Conservation (phyloP, 768 basidiomycete species). For the Epithele typhae region DNA sequence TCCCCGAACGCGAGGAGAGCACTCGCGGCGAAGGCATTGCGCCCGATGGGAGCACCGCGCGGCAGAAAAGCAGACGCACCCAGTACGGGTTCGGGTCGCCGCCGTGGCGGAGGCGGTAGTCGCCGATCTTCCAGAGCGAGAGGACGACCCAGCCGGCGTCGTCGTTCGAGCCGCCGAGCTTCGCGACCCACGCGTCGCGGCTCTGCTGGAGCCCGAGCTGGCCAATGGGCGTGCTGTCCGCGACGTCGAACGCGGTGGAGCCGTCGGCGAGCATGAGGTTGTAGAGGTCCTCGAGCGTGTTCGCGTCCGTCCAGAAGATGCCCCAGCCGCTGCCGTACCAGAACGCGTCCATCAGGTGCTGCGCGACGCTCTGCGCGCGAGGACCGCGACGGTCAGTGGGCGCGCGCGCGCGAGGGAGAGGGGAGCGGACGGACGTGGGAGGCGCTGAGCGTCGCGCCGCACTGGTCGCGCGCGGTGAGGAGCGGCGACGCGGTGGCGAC, state of each 20-base stretch:
- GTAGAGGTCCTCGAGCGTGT: conserved; percentile 52
- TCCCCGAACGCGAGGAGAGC: too few species aligned
- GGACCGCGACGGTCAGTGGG: not conserved
- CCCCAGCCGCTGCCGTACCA: conserved; percentile 47
- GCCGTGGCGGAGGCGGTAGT: conserved; percentile 44
- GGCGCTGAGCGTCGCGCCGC: conserved; percentile 3
- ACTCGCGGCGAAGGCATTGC: too few species aligned
- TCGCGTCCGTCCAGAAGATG: conserved; percentile 57
- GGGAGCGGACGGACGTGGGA: not conserved
- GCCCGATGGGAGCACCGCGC: too few species aligned
- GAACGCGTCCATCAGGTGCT: conserved; percentile 31
- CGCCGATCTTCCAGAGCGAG: conserved; percentile 54
- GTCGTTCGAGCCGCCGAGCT: conserved; percentile 47
- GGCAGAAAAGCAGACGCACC: conserved; percentile 6
- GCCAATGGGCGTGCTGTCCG: conserved; percentile 44
- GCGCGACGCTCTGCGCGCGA: conserved; percentile 20
- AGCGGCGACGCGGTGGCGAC: not conserved
- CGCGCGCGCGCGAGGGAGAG: not conserved
- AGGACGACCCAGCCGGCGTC: conserved; percentile 57
- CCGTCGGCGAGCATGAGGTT: conserved; percentile 53
- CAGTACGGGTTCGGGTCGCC: conserved; percentile 19
- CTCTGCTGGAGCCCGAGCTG: conserved; percentile 33
- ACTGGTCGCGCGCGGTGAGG: conserved; percentile 1
- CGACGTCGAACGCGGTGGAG: conserved; percentile 35
- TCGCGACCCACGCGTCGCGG: conserved; percentile 36